phyloP scores from a whole-genome alignment of 2,329 filamentous ascomycete genomes.

The Diaporthe citrichinensis region DNA sequence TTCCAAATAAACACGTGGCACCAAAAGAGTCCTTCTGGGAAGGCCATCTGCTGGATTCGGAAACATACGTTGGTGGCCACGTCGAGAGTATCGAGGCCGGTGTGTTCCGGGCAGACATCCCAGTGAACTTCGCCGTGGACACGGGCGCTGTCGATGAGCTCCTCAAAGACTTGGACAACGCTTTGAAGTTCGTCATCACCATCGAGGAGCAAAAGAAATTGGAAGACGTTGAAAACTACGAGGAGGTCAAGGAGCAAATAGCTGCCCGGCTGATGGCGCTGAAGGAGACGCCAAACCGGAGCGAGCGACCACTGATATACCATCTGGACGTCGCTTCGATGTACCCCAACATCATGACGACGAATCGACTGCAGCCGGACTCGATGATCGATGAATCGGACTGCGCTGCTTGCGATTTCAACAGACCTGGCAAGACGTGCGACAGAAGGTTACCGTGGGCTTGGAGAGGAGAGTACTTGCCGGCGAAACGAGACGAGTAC shows the following conservation, averaged over 20 bases:
- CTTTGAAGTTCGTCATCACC: constrained; percentile 87
- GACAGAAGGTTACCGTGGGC: constrained; percentile 96
- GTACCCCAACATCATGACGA: constrained; percentile 99
- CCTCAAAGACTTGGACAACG: constrained; percentile 86
- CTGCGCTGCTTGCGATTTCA: constrained; percentile 98
- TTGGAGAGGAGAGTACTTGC: constrained; percentile 97
- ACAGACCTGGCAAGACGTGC: constrained; percentile 95
- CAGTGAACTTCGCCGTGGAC: constrained; percentile 94
- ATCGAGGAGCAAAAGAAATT: constrained; percentile 88
- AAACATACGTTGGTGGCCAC: constrained; percentile 98
- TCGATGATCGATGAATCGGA: constrained; percentile 99
- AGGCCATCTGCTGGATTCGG: constrained; percentile 93
- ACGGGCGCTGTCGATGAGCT: constrained; percentile 91
- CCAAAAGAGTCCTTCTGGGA: constrained; percentile 97
- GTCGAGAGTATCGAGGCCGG: constrained; percentile 99
- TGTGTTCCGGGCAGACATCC: constrained; percentile 96
- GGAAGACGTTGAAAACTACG: constrained; percentile 85
- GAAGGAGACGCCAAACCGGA: constrained; percentile 86
- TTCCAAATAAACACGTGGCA: constrained; percentile 96
- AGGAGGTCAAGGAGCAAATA: constrained; percentile 89
- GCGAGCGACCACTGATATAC: constrained; percentile 92
- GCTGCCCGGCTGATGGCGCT: constrained; percentile 77
- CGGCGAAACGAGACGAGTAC: constrained; percentile 97
- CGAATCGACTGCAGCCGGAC: constrained; percentile 95
- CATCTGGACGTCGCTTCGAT: constrained; percentile 99